phyloP scores from a whole-genome alignment of 345 rosid genomes.

The Iberis pinnata region DNA sequence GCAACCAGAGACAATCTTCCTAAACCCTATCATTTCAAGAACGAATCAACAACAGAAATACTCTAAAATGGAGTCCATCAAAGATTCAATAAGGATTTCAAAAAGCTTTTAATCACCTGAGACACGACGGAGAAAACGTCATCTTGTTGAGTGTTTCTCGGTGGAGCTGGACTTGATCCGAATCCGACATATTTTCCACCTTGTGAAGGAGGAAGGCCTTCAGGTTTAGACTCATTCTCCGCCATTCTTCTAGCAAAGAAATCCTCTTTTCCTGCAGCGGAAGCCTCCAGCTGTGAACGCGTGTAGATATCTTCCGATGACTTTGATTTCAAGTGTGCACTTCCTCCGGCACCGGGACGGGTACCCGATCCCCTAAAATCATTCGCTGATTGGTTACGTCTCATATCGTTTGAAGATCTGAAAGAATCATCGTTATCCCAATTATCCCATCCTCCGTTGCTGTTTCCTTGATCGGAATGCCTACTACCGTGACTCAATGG shows the following conservation, averaged over 20 bases:
- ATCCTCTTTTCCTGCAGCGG: constrained; percentile 77
- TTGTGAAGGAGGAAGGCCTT: constrained; percentile 83
- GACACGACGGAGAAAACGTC: constrained; percentile 71
- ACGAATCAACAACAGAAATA: constrained; percentile 1
- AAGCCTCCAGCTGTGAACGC: constrained; percentile 67
- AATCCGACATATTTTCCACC: constrained; percentile 96
- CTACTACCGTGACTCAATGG: constrained; percentile 36
- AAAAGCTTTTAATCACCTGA: constrained; percentile 45
- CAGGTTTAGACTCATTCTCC: constrained; percentile 80
- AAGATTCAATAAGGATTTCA: background rate
- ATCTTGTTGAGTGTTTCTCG: constrained; percentile 46
- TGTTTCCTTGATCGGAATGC: too few species aligned
- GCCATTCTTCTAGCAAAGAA: constrained; percentile 65
- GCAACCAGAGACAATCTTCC: constrained; percentile 86
- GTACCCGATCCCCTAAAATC: constrained; percentile 49
- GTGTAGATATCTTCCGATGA: constrained; percentile 77
- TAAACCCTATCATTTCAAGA: constrained; percentile 49
- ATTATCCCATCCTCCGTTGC: constrained; percentile 66
- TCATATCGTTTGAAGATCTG: constrained; percentile 52
- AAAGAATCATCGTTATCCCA: constrained; percentile 77
- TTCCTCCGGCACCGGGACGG: constrained; percentile 25
- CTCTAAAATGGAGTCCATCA: background rate
- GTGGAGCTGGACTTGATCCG: constrained; percentile 66
- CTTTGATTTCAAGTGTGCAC: constrained; percentile 54
- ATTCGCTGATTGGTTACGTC: constrained; percentile 71